A percentile compares a stretch with the other conserved stretches of the same genome.
These are phyloP conservation scores for Zymoseptoria brevis DNA, from an alignment of 2,329 filamentous ascomycete genomes.

Conservation along the genomic window DNA sequence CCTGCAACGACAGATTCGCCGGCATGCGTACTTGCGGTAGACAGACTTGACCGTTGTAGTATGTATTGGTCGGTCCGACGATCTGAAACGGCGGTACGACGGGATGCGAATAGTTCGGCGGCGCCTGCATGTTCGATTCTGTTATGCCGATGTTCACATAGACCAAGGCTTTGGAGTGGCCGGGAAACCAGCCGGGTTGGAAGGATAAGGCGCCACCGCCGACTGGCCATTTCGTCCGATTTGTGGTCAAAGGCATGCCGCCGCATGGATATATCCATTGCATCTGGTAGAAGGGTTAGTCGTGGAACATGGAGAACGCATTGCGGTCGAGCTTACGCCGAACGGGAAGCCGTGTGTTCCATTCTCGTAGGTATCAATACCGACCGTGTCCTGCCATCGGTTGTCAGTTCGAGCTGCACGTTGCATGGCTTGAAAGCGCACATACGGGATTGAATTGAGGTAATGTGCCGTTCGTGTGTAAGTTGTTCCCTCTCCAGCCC, in stretches of 20 bases:
- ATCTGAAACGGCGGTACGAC: conserved; percentile 80
- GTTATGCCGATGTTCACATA: conserved; percentile 86
- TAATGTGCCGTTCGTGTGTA: conserved; percentile 61
- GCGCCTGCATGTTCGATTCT: conserved; percentile 41
- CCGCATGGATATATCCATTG: conserved; percentile 95
- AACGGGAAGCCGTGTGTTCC: conserved; percentile 47
- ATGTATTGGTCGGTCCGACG: conserved; percentile 67
- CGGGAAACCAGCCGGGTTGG: conserved; percentile 93
- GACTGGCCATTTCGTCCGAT: conserved; percentile 88
- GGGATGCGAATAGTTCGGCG: conserved; percentile 76
- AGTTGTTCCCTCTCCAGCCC: conserved; percentile 78
- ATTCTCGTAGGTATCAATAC: conserved; percentile 30
- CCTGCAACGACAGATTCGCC: conserved; percentile 55
- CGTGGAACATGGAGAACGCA: neutral
- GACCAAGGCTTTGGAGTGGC: conserved; percentile 71
- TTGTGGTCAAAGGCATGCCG: conserved; percentile 65
- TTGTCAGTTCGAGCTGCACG: neutral
- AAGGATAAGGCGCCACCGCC: conserved; percentile 78
- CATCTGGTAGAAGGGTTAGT: conserved; percentile 42
- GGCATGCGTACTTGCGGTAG: conserved; percentile 84
- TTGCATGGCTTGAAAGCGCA: neutral
- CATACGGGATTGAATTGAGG: conserved; percentile 28
- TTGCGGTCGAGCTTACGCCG: conserved; percentile 38
- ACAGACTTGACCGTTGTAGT: conserved; percentile 78
- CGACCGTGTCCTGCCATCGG: conserved; percentile 31